These are phyloP conservation scores for Apiotrichum porosum DNA, from an alignment of 1,284 basidiomycete species.

Conservation along the genomic window DNA sequence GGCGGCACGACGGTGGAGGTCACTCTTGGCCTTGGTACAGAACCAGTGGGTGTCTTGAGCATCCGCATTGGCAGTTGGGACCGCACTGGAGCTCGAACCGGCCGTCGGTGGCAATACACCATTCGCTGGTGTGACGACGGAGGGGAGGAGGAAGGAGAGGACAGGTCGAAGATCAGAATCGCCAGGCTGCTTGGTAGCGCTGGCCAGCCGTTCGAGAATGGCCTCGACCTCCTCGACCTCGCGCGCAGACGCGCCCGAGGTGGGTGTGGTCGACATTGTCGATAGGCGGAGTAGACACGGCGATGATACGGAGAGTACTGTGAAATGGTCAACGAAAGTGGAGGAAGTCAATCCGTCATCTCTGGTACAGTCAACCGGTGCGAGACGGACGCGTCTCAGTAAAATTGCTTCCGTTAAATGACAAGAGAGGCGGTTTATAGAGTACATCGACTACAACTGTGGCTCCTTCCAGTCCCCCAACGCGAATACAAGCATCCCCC, in stretches of 20 bases:
- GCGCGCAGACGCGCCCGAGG: background rate
- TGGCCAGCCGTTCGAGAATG: slow-evolving; percentile 28
- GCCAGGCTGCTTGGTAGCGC: slow-evolving; percentile 23
- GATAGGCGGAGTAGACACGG: background rate
- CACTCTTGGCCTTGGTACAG: slow-evolving; percentile 26
- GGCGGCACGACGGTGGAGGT: slow-evolving; percentile 52
- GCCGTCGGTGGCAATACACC: too few species aligned
- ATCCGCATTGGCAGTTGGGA: too few species aligned
- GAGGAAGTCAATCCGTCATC: too few species aligned
- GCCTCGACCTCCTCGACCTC: slow-evolving; percentile 34
- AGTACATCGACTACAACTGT: background rate
- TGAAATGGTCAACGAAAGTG: too few species aligned
- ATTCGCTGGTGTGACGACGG: too few species aligned
- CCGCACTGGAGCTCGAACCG: too few species aligned
- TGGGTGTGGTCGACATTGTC: background rate
- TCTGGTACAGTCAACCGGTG: too few species aligned
- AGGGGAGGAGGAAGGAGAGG: slow-evolving; percentile 55
- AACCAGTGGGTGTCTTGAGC: slow-evolving; percentile 41
- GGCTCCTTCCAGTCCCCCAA: slow-evolving; percentile 72
- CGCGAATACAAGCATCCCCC: slow-evolving; percentile 67
- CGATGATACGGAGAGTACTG: too few species aligned
- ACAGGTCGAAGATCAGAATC: slow-evolving; percentile 57
- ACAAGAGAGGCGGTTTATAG: too few species aligned
- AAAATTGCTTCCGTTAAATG: too few species aligned
- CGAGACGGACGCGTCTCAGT: background rate